Evolutionary conservation across 768 basidiomycete species (phyloP), one percentile per base, ranked within the genome.

Genomic region (Leccinum obscurum): DNA sequence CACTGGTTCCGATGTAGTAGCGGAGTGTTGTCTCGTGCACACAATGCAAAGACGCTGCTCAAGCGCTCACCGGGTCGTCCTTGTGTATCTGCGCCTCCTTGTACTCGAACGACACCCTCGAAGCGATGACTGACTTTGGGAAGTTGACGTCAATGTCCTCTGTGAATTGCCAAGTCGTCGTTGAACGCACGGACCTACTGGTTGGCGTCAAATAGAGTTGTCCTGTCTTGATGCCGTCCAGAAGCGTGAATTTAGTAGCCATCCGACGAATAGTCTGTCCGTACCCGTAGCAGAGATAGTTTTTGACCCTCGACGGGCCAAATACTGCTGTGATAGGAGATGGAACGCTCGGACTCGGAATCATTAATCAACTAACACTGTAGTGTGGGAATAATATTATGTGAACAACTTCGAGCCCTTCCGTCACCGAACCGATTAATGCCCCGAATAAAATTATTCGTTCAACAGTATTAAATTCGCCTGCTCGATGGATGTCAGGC

Each of bases 21-120:
- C 8, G 52, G 22, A 54, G 44, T 2, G 15, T 46, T 6, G 13
- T 4, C 11, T 2, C 22, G 14, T 3, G 17, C 26, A 26, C 28
- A 48, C 6, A 26, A 17, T 34, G 0, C 39, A 41, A 56, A 50
- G 20, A 24, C 3, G 35, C 6, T 14, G 77, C 92, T 64, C 65
- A 94, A 26, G 26, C 26, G 26, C 26, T 26, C 26, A 26, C 26
- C 94, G 82, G 81, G 75, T 98, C 90, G 68, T 98, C 96, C 69
- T 95, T 95, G 48, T 94, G 84, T 30, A 89, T 80, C 71, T 98
- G 96, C 5, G 97, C 96, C 62, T 95, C 94, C 69, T 93, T 93
- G 65, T 98, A 98, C 20, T 95, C 97, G 76, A 98, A 98, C 0
- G 95, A 94, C 53, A 88, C 89, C 71, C 98, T 99, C 5, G 93